These are phyloP conservation scores for Jacaranda mimosifolia DNA, from an alignment of 257 asterid species.

Conservation along the genomic window DNA sequence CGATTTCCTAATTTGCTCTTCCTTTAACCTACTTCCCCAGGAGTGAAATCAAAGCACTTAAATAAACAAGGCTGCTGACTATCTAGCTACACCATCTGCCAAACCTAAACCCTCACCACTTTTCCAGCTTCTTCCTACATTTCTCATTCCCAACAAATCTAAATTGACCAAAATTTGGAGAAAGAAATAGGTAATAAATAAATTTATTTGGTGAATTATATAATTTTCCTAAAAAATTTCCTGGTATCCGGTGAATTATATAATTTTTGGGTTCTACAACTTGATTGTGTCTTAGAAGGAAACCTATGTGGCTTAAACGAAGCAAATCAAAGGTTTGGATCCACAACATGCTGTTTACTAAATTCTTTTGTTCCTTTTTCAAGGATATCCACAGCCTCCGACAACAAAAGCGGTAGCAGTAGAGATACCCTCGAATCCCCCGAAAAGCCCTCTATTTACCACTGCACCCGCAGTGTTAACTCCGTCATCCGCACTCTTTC, in stretches of 20 bases:
- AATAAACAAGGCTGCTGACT: constrained; percentile 35
- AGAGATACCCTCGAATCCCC: constrained; percentile 39
- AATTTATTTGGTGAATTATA: too few relatives aligned
- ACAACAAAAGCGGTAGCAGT: constrained; percentile 29
- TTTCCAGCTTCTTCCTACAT: constrained; percentile 47
- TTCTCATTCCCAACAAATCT: constrained; percentile 24
- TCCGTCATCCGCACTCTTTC: constrained; percentile 65
- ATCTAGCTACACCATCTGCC: constrained; percentile 46
- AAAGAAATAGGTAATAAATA: background rate
- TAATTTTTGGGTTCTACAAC: constrained; percentile 8
- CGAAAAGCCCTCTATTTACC: constrained; percentile 59
- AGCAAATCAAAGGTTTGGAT: constrained; percentile 64
- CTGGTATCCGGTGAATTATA: background rate
- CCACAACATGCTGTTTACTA: constrained; percentile 48
- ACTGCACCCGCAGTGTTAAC: constrained; percentile 74
- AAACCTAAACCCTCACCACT: constrained; percentile 51
- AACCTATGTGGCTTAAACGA: constrained; percentile 84
- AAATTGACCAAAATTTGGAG: constrained; percentile 1
- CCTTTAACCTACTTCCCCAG: background rate
- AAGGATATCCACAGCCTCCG: constrained; percentile 80
- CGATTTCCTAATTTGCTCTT: too few relatives aligned
- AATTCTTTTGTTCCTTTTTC: constrained; percentile 79
- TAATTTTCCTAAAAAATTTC: too few relatives aligned
- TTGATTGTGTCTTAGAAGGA: constrained; percentile 33
- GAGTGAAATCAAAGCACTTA: constrained; percentile 9